Conservation (phyloP, 2,329 filamentous ascomycete genomes). For the Canariomyces notabilis region DNA sequence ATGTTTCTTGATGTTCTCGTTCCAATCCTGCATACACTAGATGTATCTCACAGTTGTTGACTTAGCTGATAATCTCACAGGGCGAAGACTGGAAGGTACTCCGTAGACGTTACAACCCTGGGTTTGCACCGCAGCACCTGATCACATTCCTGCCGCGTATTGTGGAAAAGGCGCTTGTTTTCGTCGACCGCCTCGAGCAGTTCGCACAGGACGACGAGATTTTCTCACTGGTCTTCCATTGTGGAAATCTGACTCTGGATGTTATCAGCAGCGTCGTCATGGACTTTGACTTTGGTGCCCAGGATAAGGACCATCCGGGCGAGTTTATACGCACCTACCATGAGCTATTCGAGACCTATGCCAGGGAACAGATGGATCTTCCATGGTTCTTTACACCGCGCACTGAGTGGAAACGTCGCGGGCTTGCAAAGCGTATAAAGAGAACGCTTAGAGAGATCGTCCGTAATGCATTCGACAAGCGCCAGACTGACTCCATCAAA, state of each 20-base stretch:
- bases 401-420: conserved; percentile 11
- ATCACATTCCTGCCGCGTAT: conserved; percentile 30
- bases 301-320: conserved; percentile 21
- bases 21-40: not conserved
- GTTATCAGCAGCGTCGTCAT: conserved; percentile 24
- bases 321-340: conserved; percentile 26
- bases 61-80: not conserved
- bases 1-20: not conserved
- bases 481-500: not conserved
- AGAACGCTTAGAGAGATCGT: conserved; percentile 21
- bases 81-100: conserved; percentile 27
- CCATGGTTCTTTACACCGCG: conserved; percentile 18
- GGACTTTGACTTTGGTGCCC: conserved; percentile 29
- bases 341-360: conserved; percentile 25
- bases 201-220: conserved; percentile 21
- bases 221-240: conserved; percentile 29
- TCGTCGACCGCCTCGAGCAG: conserved; percentile 27
- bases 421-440: conserved; percentile 18
- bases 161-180: conserved; percentile 27
- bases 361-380: conserved; percentile 18
- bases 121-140: conserved; percentile 32
- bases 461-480: conserved; percentile 9
- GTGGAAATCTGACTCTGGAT: conserved; percentile 29
- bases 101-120: conserved; percentile 30
- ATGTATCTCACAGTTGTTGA: not conserved